Base-by-base conservation (phyloP, 305 asterid genomes). In the Andrographis paniculata region DNA sequence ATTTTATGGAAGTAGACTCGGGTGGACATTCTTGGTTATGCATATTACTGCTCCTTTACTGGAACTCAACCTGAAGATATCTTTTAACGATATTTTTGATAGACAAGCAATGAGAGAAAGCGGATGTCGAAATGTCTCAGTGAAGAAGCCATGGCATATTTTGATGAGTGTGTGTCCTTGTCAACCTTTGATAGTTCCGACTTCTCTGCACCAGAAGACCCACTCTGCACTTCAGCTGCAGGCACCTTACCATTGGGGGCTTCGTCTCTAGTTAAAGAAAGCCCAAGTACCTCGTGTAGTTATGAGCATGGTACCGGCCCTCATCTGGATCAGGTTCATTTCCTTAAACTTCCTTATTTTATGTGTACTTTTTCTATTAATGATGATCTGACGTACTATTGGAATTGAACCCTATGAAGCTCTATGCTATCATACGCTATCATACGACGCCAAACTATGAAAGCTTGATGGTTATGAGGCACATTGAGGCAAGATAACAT, bases 151-250 rank as follows among this genome's bases (percentile, higher is more conserved):
- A 64, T 82, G 85, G 62, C 94, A 38, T 88, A 81, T 63, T 88
- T 84, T 62, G 94, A 88, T 63, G 97, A 84, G 66, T 84, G 95
- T 55, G 91, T 88, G 52, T 84, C 97, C 55, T 63, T 84, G 47
- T 84, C 97, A 50, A 88, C 95, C 52, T 88, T 84, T 59, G 97
- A 88, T 70, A 79, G 95, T 67, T 88, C 97, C 18, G 97, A 88
- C 66, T 88, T 88, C 78, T 88, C 97, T 22, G 97, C 97, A 55
- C 50, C 95, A 28, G 97, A 84, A 70, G 94, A 84, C 56, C 85
- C 70, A 17, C 61, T 72, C 61, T 63, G 43, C 56, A 55, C 55
- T 52, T 67, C 78, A 39, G 64, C 62, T 49, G 78, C 74, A 61
- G 52, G 65, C 40, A 44, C 65, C 20, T 43, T 37, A 9, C 53